Conservation (phyloP, 805 yeast species). For the Metschnikowia bowlesiae region DNA sequence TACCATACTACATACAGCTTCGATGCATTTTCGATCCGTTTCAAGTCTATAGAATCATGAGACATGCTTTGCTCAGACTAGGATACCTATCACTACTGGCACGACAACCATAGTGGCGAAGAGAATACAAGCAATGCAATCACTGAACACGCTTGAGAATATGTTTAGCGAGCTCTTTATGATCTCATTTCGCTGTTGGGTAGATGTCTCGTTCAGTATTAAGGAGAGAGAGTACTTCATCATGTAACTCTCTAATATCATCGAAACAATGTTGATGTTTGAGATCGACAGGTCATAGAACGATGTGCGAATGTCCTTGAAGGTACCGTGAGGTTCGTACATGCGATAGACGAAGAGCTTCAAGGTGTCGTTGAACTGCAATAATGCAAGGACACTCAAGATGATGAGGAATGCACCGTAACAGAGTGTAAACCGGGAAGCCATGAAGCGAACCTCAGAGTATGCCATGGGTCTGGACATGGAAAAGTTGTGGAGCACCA, state of each 20-base stretch:
- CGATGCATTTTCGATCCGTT: background rate
- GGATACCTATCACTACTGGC: slow-evolving; percentile 8
- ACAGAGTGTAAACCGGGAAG: slow-evolving; percentile 5
- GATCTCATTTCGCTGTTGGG: background rate
- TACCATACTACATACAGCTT: background rate
- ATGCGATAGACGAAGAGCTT: slow-evolving; percentile 12
- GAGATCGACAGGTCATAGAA: slow-evolving; percentile 7
- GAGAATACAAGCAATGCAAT: slow-evolving; percentile 8
- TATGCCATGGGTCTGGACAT: background rate
- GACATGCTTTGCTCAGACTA: background rate
- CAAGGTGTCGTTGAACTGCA: slow-evolving; percentile 11
- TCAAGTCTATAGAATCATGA: background rate
- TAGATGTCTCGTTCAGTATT: background rate
- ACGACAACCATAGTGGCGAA: slow-evolving; percentile 12
- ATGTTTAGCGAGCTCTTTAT: slow-evolving; percentile 1
- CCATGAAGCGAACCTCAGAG: slow-evolving; percentile 5
- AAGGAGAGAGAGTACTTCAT: slow-evolving; percentile 9
- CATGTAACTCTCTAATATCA: slow-evolving; percentile 10
- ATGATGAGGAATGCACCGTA: slow-evolving; percentile 11
- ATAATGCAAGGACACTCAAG: background rate
- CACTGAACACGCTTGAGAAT: slow-evolving; percentile 5
- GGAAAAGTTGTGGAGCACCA: slow-evolving; percentile 1
- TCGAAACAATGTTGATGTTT: slow-evolving; percentile 6
- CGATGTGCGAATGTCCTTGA: background rate
- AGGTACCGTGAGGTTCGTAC: slow-evolving; percentile 3